These are phyloP conservation scores for Phyllosticta ampelicida DNA, from an alignment of 2,329 filamentous ascomycete genomes.

Conservation along the genomic window DNA sequence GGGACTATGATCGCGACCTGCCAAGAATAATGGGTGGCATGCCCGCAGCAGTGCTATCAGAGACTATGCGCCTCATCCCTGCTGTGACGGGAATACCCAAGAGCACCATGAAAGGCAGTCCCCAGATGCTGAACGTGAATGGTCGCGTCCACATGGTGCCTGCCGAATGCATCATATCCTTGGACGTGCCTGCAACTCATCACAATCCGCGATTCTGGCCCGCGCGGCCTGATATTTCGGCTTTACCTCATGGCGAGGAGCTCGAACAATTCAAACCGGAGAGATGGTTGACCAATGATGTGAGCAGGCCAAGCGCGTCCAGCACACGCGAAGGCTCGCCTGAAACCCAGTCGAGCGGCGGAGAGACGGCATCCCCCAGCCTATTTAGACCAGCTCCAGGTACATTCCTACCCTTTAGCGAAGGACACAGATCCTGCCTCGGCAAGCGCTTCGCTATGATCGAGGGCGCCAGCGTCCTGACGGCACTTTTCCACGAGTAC, in stretches of 20 bases:
- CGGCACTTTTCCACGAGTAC: conserved; percentile 45
- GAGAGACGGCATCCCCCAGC: conserved; percentile 38
- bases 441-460: conserved; percentile 47
- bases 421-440: conserved; percentile 45
- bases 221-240: conserved; percentile 22
- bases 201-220: conserved; percentile 68
- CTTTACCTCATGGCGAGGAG: conserved; percentile 34
- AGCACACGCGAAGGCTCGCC: not conserved
- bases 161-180: conserved; percentile 42
- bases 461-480: conserved; percentile 44
- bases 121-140: conserved; percentile 49
- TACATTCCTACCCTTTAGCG: conserved; percentile 46
- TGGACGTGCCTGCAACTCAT: conserved; percentile 42
- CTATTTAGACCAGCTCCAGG: conserved; percentile 43
- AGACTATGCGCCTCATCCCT: conserved; percentile 62
- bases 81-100: conserved; percentile 66
- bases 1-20: conserved; percentile 61
- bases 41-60: conserved; percentile 65
- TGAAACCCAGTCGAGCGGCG: not conserved
- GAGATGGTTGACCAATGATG: conserved; percentile 50
- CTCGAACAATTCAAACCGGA: conserved; percentile 60
- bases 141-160: conserved; percentile 51
- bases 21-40: conserved; percentile 57
- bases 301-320: conserved; percentile 6
- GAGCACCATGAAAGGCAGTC: conserved; percentile 32